A percentile compares a stretch with the other conserved stretches of the same genome.
These are phyloP conservation scores for Penicillium angulare DNA, from an alignment of 495 filamentous ascomycete species.

Conservation along the genomic window DNA sequence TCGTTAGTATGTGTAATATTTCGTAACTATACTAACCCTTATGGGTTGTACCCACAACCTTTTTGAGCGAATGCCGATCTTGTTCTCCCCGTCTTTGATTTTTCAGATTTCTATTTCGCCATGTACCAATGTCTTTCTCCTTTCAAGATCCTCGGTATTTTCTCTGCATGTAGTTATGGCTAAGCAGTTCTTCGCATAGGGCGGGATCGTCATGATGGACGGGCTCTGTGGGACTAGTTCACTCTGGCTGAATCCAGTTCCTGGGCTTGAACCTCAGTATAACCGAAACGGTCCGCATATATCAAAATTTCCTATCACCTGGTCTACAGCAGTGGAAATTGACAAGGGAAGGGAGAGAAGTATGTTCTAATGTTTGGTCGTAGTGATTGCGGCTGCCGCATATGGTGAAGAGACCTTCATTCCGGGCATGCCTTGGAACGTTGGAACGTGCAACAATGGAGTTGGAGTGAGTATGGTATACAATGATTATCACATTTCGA, in stretches of 20 bases:
- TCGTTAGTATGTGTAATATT: conserved; percentile 20
- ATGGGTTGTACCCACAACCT: no score
- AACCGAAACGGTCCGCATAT: conserved; percentile 16
- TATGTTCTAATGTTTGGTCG: no score
- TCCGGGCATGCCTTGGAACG: conserved; percentile 20
- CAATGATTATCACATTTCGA: background rate
- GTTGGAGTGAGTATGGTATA: conserved; percentile 22
- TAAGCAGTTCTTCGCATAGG: conserved; percentile 10
- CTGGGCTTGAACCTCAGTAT: conserved; percentile 16
- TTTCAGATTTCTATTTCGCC: background rate
- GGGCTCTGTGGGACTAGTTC: conserved; percentile 30
- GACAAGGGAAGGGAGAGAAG: no score
- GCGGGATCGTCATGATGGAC: conserved; percentile 27
- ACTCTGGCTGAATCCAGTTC: conserved; percentile 14
- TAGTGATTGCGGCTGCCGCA: conserved; percentile 24
- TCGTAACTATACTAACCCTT: no score
- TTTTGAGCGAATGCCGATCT: no score
- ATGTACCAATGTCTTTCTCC: background rate
- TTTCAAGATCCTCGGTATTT: no score
- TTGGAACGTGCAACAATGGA: conserved; percentile 24
- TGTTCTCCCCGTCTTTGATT: no score
- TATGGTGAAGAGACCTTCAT: conserved; percentile 30
- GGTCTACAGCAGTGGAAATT: no score
- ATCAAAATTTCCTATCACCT: no score
- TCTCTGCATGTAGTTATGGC: no score